Percentiles rank a stretch among this genome's conserved stretches.
Evolutionary conservation across 2,329 filamentous ascomycete genomes (phyloP).

Genomic region (Alternaria sp.): DNA sequence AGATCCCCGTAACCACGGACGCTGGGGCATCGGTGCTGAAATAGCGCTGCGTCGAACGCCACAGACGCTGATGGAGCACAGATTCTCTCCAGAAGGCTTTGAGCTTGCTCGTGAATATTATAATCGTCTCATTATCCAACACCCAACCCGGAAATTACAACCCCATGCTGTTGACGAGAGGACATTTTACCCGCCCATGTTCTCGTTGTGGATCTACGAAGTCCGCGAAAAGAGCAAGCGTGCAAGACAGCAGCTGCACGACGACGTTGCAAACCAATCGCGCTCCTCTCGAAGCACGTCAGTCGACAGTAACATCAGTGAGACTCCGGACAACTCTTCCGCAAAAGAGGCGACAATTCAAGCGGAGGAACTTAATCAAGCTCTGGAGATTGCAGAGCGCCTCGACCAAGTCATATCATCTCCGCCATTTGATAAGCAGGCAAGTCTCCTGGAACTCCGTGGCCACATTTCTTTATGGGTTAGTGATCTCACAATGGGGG

Average conservation of each 20-base stretch:
- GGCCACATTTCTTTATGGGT: constrained; percentile 79
- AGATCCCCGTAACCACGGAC: constrained; percentile 71
- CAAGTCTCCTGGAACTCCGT: constrained; percentile 71
- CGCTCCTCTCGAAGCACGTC: constrained; percentile 20
- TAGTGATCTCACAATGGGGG: constrained; percentile 66
- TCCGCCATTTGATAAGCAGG: constrained; percentile 72
- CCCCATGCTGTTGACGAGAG: constrained; percentile 68
- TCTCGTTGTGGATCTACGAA: constrained; percentile 81
- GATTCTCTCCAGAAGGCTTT: constrained; percentile 56
- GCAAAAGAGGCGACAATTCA: constrained; percentile 48
- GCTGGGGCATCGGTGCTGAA: constrained; percentile 87
- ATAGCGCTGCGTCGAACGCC: constrained; percentile 69
- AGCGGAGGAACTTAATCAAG: constrained; percentile 61
- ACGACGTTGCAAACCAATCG: constrained; percentile 2
- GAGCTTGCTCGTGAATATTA: constrained; percentile 72
- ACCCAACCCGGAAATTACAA: constrained; percentile 68
- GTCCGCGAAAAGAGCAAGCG: constrained; percentile 65
- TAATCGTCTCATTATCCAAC: constrained; percentile 76
- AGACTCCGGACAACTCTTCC: constrained; percentile 8
- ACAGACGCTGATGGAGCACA: not conserved
- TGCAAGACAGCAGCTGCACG: constrained; percentile 33
- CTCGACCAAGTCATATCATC: constrained; percentile 75
- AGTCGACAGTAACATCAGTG: constrained; percentile 9
- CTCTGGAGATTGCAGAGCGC: constrained; percentile 67
- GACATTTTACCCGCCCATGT: constrained; percentile 82